These are phyloP conservation scores for Wickerhamiella azyma DNA, from an alignment of 805 yeast genomes.

Conservation along the genomic window DNA sequence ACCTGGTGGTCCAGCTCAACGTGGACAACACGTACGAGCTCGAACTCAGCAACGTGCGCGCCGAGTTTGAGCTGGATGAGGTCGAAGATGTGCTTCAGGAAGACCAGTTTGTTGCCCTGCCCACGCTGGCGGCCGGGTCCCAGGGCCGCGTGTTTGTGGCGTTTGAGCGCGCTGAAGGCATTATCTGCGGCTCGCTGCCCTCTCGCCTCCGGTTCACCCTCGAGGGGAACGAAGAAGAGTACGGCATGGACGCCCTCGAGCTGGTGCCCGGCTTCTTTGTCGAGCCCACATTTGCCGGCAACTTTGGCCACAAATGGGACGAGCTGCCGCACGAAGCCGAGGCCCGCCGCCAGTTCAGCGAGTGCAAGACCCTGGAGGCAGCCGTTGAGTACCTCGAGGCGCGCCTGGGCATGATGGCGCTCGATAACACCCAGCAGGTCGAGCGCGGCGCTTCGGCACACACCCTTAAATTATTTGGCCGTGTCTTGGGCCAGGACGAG, in stretches of 20 bases:
- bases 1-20: constrained; percentile 67
- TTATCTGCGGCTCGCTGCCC: constrained; percentile 36
- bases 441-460: constrained; percentile 42
- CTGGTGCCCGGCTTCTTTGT: constrained; percentile 72
- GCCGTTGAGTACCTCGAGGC: constrained; percentile 41
- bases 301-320: constrained; percentile 62
- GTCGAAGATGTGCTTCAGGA: constrained; percentile 56
- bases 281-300: constrained; percentile 61
- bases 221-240: constrained; percentile 81
- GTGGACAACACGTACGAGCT: constrained; percentile 77
- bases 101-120: constrained; percentile 62
- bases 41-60: constrained; percentile 63
- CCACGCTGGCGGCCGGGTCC: constrained; percentile 55
- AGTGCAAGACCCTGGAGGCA: constrained; percentile 35
- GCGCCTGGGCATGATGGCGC: constrained; percentile 50
- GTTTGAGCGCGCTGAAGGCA: constrained; percentile 42
- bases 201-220: constrained; percentile 61
- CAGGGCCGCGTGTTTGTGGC: constrained; percentile 70
- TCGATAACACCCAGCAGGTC: constrained; percentile 60
- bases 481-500: constrained; percentile 37
- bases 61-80: constrained; percentile 25
- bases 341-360: constrained; percentile 53
- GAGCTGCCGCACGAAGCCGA: constrained; percentile 47
- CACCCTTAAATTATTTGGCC: constrained; percentile 69
- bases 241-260: constrained; percentile 70